Conservation (phyloP, 495 filamentous ascomycete genomes). For the Trichoderma asperelloides region DNA sequence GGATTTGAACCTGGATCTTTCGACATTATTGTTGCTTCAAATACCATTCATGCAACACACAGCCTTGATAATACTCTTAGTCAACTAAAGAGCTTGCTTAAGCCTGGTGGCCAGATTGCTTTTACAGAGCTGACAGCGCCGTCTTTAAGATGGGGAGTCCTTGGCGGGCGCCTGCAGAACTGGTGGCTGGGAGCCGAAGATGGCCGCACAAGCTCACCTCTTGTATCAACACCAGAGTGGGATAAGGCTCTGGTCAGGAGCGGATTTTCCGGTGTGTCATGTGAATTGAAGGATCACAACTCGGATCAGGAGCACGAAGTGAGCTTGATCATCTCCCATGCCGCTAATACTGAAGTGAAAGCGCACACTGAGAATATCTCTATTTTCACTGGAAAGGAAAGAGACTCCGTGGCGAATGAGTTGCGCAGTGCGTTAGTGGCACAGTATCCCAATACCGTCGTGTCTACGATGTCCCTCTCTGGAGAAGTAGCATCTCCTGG, state of each 20-base stretch:
- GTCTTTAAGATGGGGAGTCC: slow-evolving; percentile 16
- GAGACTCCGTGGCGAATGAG: neutral
- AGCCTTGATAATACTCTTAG: slow-evolving; percentile 23
- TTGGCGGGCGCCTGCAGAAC: slow-evolving; percentile 24
- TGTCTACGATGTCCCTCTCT: neutral
- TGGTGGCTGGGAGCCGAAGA: slow-evolving; percentile 33
- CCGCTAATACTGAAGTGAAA: neutral
- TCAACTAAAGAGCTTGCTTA: slow-evolving; percentile 28
- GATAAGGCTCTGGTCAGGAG: slow-evolving; percentile 21
- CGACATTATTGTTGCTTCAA: slow-evolving; percentile 20
- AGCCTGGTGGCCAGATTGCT: slow-evolving; percentile 23
- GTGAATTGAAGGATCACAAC: slow-evolving; percentile 21
- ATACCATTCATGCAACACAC: slow-evolving; percentile 33
- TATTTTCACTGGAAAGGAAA: neutral
- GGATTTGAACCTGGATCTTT: slow-evolving; percentile 21
- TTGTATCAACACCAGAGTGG: slow-evolving; percentile 26
- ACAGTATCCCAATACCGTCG: neutral
- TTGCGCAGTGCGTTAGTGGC: neutral
- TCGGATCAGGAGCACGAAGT: slow-evolving; percentile 24
- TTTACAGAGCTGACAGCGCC: slow-evolving; percentile 17
- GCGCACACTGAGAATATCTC: neutral
- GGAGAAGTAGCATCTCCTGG: neutral
- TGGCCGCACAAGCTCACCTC: slow-evolving; percentile 25
- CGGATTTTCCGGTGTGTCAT: slow-evolving; percentile 20
- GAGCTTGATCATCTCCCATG: slow-evolving; percentile 8